Evolutionary conservation across 2,329 filamentous ascomycete genomes (phyloP).

Genomic region (Emmonsiellopsis sp.): DNA sequence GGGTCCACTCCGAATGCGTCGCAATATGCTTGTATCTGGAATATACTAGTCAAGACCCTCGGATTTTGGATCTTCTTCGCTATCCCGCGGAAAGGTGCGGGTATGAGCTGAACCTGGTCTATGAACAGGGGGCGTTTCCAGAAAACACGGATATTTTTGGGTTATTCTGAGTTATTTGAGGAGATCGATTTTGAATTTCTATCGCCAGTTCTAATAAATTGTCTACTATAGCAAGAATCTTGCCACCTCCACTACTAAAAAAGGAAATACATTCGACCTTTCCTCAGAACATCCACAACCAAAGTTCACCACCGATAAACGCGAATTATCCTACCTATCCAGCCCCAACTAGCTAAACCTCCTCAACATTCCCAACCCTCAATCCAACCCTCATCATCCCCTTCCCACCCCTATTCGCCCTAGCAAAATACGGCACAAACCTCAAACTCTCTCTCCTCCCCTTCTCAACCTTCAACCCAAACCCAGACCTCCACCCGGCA

Average conservation of each 20-base stretch:
- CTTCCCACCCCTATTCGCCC: constrained; percentile 45
- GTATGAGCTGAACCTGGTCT: constrained; percentile 19
- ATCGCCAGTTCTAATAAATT: no score
- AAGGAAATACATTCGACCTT: no score
- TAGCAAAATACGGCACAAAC: constrained; percentile 48
- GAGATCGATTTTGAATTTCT: no score
- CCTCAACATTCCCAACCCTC: no score
- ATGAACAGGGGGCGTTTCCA: constrained; percentile 9
- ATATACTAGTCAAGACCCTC: constrained; percentile 16
- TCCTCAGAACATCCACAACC: no score
- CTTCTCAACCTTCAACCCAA: background rate
- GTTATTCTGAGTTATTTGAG: background rate
- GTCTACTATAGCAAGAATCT: no score
- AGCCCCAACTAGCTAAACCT: no score
- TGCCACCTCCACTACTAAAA: no score
- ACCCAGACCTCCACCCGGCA: background rate
- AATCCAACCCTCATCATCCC: constrained; percentile 44
- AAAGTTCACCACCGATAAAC: no score
- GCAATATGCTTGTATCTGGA: constrained; percentile 30
- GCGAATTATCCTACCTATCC: no score
- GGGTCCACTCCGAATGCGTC: constrained; percentile 24
- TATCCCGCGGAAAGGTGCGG: constrained; percentile 26
- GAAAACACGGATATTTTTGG: constrained; percentile 1
- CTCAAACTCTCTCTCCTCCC: constrained; percentile 19
- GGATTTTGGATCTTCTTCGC: constrained; percentile 20